Evolutionary conservation across 345 rosid species (phyloP).

Genomic region (Raphanus raphanistrum): DNA sequence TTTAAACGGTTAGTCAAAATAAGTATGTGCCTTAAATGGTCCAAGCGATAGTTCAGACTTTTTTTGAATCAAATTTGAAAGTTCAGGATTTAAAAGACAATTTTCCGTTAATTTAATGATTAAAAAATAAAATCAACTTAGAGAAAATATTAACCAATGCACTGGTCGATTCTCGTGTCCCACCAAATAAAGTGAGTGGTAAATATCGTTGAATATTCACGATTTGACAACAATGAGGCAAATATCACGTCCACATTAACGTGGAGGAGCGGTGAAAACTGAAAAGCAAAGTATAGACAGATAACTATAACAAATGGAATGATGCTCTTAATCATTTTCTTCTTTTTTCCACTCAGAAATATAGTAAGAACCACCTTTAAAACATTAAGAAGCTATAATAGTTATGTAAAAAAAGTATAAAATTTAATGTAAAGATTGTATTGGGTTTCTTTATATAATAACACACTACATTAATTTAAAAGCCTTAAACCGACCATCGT

Average conservation of each 20-base stretch:
- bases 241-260: background rate
- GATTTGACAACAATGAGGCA: conserved; percentile 16
- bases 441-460: background rate
- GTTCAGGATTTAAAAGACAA: too few relatives aligned
- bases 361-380: background rate
- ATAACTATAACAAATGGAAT: background rate
- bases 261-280: conserved; percentile 12
- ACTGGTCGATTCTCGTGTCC: conserved; percentile 21
- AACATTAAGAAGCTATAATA: background rate
- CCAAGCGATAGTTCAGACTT: too few relatives aligned
- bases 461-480: too few relatives aligned
- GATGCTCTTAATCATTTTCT: background rate
- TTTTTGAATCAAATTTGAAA: too few relatives aligned
- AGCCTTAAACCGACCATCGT: background rate
- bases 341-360: background rate
- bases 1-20: too few relatives aligned
- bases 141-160: background rate
- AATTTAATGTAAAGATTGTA: background rate
- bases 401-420: background rate
- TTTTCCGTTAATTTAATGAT: too few relatives aligned
- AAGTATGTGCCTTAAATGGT: too few relatives aligned
- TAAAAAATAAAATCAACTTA: too few relatives aligned
- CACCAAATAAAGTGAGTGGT: conserved; percentile 11
- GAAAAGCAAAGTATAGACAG: background rate
- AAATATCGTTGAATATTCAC: conserved; percentile 24